Evolutionary conservation across 371 early-diverging fungal species (phyloP).

Genomic region (Rozella allomycis): DNA sequence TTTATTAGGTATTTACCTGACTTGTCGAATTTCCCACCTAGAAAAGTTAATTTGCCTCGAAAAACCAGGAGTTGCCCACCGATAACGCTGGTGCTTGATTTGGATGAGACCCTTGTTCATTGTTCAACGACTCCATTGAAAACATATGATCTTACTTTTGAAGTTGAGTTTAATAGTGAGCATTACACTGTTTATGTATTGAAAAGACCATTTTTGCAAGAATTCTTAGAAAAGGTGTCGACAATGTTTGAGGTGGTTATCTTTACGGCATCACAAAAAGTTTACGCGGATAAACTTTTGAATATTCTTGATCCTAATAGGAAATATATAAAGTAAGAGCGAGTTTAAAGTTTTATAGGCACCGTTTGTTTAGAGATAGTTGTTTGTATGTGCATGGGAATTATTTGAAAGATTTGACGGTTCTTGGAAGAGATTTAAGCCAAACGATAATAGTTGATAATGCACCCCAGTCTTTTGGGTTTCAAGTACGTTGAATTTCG

Average conservation of each 20-base stretch:
- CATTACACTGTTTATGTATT: constrained; percentile 22
- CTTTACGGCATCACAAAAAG: constrained; percentile 47
- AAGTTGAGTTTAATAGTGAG: constrained; percentile 30
- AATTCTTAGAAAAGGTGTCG: constrained; percentile 27
- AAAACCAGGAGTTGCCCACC: constrained; percentile 30
- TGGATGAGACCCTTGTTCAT: constrained; percentile 55
- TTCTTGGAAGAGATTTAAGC: constrained; percentile 37
- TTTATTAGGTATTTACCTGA: too few relatives aligned
- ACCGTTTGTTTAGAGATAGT: constrained; percentile 40
- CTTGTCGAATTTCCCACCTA: too few relatives aligned
- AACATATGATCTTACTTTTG: constrained; percentile 22
- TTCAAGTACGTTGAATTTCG: constrained; percentile 12
- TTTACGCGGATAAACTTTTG: constrained; percentile 39
- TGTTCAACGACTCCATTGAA: constrained; percentile 22
- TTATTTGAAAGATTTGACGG: constrained; percentile 42
- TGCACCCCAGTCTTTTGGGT: constrained; percentile 20
- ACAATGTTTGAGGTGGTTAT: constrained; percentile 41
- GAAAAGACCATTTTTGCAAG: constrained; percentile 15
- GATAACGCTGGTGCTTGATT: constrained; percentile 35
- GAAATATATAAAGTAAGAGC: constrained; percentile 9
- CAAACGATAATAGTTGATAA: constrained; percentile 42
- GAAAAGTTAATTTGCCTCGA: too few relatives aligned
- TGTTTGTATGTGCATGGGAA: constrained; percentile 37
- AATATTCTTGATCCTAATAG: constrained; percentile 34
- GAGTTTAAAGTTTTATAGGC: constrained; percentile 4